These are phyloP conservation scores for Mucor mucedo DNA, from an alignment of 371 early-diverging fungal species.

Conservation along the genomic window DNA sequence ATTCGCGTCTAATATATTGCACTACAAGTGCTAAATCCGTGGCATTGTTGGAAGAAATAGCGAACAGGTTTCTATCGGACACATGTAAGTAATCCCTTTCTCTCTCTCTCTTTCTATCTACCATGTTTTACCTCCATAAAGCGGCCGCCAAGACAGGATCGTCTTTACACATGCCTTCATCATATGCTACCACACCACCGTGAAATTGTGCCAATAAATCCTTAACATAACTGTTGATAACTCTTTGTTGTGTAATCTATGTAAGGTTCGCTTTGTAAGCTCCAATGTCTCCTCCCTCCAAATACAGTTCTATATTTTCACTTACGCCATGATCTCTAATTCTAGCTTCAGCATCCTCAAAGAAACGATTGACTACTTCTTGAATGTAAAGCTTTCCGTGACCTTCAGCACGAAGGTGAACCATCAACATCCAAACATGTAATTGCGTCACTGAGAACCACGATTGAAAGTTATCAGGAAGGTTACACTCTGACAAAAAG, in stretches of 20 bases:
- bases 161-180: conserved; percentile 90
- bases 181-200: conserved; percentile 91
- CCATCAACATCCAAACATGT: conserved; percentile 94
- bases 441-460: conserved; percentile 93
- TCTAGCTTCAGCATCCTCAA: conserved; percentile 85
- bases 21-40: conserved; percentile 64
- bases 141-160: conserved; percentile 94
- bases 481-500: conserved; percentile 59
- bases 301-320: background rate
- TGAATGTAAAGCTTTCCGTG: conserved; percentile 82
- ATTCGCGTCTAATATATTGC: conserved; percentile 67
- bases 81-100: background rate
- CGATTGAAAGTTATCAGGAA: conserved; percentile 91
- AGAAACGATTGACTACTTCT: conserved; percentile 87
- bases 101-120: background rate
- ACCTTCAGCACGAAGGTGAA: conserved; percentile 75
- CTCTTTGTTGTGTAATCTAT: conserved; percentile 62
- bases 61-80: conserved; percentile 68
- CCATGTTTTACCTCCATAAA: conserved; percentile 72
- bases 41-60: conserved; percentile 61
- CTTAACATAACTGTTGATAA: conserved; percentile 77
- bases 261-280: too few species aligned
- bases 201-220: conserved; percentile 86
- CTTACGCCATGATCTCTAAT: conserved; percentile 65
- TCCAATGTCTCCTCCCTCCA: too few species aligned